Conservation (phyloP, 2,329 filamentous ascomycete genomes). For the Colletotrichum echinochloae region DNA sequence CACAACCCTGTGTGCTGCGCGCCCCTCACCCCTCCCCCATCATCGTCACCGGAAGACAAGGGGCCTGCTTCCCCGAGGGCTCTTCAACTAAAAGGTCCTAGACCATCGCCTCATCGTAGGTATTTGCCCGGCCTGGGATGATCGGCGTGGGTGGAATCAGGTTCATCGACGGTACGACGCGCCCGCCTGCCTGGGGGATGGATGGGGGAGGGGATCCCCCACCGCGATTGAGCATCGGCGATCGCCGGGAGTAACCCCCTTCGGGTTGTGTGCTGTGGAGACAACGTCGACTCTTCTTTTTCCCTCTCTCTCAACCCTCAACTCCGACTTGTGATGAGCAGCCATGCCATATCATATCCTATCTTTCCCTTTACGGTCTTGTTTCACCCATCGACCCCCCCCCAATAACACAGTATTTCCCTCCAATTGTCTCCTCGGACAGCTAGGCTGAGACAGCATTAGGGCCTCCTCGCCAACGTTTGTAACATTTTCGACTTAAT, state of each 20-base stretch:
- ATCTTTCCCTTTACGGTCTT: background rate
- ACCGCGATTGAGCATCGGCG: conserved; percentile 1
- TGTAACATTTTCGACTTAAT: conserved; percentile 18
- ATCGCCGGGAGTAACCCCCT: background rate
- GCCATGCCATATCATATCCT: background rate
- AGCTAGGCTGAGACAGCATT: conserved; percentile 11
- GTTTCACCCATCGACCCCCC: background rate
- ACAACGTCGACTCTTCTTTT: background rate
- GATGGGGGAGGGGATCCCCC: background rate
- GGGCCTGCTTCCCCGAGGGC: conserved; percentile 1
- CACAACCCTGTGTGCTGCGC: background rate
- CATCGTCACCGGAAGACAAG: conserved; percentile 16
- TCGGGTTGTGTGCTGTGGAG: background rate
- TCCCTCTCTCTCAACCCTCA: background rate
- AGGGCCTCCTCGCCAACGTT: conserved; percentile 16
- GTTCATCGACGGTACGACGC: background rate
- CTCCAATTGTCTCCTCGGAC: background rate
- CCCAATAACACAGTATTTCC: background rate
- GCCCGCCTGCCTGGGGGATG: too few relatives aligned
- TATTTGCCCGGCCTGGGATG: background rate
- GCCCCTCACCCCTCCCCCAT: background rate
- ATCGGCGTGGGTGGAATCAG: conserved; percentile 1
- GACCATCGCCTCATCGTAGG: background rate
- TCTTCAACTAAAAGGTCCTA: background rate
- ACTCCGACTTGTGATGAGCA: background rate